These are phyloP conservation scores for Piper longum DNA, from an alignment of 164 flowering plant species.

Conservation along the genomic window DNA sequence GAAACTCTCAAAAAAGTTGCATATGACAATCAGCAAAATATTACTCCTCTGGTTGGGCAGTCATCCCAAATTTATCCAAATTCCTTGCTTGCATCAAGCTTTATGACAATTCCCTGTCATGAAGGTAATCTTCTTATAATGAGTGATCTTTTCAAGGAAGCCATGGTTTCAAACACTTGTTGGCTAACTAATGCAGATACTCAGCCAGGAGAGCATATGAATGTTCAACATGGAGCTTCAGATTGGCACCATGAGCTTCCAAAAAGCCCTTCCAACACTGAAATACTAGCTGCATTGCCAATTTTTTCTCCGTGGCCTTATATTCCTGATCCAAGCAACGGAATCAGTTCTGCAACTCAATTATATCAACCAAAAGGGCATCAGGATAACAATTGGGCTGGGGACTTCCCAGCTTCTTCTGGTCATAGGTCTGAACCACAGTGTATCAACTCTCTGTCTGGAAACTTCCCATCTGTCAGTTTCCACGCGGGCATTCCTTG, in stretches of 20 bases:
- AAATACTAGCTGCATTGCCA: not conserved
- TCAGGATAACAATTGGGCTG: constrained; percentile 15
- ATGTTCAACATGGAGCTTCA: not conserved
- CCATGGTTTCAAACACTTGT: not conserved
- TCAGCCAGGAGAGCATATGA: not conserved
- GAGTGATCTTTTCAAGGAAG: not conserved
- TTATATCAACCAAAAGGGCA: not conserved
- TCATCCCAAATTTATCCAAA: constrained; percentile 9
- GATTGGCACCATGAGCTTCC: not conserved
- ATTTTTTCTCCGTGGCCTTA: not conserved
- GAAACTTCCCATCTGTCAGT: constrained; percentile 9
- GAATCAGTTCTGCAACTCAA: constrained; percentile 1
- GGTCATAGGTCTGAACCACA: too few species aligned
- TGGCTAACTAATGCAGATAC: not conserved
- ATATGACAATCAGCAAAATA: constrained; percentile 22
- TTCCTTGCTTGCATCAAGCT: constrained; percentile 10
- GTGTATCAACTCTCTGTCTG: not conserved
- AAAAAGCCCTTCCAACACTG: not conserved
- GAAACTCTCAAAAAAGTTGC: constrained; percentile 35
- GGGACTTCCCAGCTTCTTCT: not conserved
- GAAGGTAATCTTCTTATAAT: constrained; percentile 1
- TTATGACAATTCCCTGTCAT: constrained; percentile 3
- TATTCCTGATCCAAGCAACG: not conserved
- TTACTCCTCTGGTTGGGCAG: constrained; percentile 12
- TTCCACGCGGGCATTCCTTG: constrained; percentile 10